phyloP scores from a whole-genome alignment of 2,329 filamentous ascomycete genomes.

The Cladobotryum protrusum region DNA sequence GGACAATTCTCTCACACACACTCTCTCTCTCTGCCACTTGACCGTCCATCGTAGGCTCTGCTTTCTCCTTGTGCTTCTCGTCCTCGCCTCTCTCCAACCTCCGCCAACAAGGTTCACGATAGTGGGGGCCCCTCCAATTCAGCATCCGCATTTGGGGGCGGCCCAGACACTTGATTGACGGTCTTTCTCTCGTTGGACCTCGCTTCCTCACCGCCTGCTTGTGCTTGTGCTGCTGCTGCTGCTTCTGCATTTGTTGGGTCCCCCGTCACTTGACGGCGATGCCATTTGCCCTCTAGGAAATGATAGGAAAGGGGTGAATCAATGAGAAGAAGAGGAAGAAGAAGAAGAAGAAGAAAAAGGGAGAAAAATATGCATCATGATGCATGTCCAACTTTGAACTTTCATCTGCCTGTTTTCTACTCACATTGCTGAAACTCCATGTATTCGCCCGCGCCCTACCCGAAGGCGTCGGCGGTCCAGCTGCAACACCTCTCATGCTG shows the following conservation, averaged over 20 bases:
- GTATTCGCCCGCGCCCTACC: conserved; percentile 31
- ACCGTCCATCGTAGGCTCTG: neutral
- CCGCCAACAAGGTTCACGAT: neutral
- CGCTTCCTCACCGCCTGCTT: conserved; percentile 6
- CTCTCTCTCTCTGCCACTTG: no score
- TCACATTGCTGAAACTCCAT: conserved; percentile 37
- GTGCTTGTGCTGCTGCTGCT: neutral
- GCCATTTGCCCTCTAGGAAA: neutral
- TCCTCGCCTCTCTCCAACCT: neutral
- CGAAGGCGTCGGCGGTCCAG: conserved; percentile 27
- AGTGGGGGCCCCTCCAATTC: neutral
- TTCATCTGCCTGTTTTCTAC: neutral
- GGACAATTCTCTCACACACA: no score
- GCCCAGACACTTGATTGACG: neutral
- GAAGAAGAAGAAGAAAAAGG: neutral
- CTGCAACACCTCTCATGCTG: conserved; percentile 30
- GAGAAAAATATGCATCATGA: no score
- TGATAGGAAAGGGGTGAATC: neutral
- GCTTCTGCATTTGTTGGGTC: conserved; percentile 1
- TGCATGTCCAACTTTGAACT: neutral
- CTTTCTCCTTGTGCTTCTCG: neutral
- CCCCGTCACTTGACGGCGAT: conserved; percentile 5
- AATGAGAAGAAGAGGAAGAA: neutral
- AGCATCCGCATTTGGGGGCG: neutral
- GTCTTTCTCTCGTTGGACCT: no score